Conservation (phyloP, 2,329 filamentous ascomycete genomes). For the Pestalotiopsis sp. region DNA sequence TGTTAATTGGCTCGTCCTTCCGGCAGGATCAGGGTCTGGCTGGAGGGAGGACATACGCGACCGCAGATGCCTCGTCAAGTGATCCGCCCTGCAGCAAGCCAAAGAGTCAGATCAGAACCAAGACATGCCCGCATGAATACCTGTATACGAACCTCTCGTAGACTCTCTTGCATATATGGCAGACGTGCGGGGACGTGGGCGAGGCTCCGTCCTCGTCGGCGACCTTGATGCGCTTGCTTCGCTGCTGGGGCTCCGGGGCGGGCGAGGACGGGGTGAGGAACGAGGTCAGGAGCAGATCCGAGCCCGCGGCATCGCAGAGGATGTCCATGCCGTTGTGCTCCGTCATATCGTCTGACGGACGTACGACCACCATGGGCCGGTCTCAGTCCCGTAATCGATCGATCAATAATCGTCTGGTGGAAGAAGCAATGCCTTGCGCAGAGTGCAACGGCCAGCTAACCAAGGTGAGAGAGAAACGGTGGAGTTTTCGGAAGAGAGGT, state of each 20-base stretch:
- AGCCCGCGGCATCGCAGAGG: conserved; percentile 30
- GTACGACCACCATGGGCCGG: neutral
- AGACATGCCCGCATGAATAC: neutral
- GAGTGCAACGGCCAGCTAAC: neutral
- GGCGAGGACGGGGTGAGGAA: conserved; percentile 9
- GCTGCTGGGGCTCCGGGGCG: conserved; percentile 6
- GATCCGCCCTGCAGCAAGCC: conserved; percentile 22
- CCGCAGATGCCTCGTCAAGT: conserved; percentile 29
- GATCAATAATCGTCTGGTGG: neutral
- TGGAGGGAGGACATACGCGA: conserved; percentile 22
- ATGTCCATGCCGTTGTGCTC: conserved; percentile 32
- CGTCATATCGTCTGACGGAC: conserved; percentile 19
- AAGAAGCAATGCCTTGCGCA: neutral
- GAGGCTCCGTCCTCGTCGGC: conserved; percentile 15
- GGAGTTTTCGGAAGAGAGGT: neutral
- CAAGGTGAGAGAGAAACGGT: neutral
- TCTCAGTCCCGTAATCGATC: neutral
- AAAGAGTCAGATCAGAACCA: neutral
- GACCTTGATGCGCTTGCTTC: conserved; percentile 23
- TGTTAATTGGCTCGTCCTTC: neutral
- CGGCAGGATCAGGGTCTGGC: neutral
- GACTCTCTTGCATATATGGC: conserved; percentile 29
- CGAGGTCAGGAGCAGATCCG: conserved; percentile 19
- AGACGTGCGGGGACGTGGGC: conserved; percentile 21
- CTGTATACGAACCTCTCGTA: conserved; percentile 25